These are phyloP conservation scores for Phyllachora maydis DNA, from an alignment of 2,329 filamentous ascomycete genomes.

Conservation along the genomic window DNA sequence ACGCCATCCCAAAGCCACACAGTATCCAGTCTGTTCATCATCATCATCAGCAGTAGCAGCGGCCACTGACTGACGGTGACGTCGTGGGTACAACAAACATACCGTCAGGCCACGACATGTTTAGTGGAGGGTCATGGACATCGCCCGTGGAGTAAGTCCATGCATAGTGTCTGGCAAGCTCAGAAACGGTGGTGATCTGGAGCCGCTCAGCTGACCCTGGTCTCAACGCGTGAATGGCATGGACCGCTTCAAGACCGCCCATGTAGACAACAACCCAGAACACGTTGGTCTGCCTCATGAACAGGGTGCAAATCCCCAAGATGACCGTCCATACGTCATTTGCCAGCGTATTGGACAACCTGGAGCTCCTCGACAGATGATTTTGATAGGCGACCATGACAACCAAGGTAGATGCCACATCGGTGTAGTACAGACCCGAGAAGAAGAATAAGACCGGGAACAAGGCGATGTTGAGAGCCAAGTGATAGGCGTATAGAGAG, in stretches of 20 bases:
- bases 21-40: constrained; percentile 26
- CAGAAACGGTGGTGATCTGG: constrained; percentile 10
- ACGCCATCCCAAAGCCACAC: constrained; percentile 39
- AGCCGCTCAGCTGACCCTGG: constrained; percentile 11
- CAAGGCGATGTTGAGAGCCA: constrained; percentile 58
- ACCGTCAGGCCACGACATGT: constrained; percentile 28
- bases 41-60: constrained; percentile 5
- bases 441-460: constrained; percentile 95
- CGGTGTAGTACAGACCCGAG: constrained; percentile 85
- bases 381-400: constrained; percentile 51
- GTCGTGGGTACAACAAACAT: constrained; percentile 7
- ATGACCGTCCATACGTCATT: constrained; percentile 24
- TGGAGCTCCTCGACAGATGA: constrained; percentile 21
- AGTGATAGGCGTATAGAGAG: constrained; percentile 27
- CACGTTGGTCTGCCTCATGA: constrained; percentile 86
- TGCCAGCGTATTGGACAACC: constrained; percentile 10
- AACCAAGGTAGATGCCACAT: constrained; percentile 59
- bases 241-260: constrained; percentile 36
- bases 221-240: constrained; percentile 23
- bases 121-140: constrained; percentile 31
- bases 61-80: not conserved
- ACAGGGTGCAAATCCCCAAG: constrained; percentile 44
- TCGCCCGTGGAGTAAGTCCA: constrained; percentile 26
- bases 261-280: constrained; percentile 81
- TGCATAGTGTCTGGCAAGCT: constrained; percentile 15